Conservation (phyloP, 179 eudicot genomes). For the Beta lomatogona region DNA sequence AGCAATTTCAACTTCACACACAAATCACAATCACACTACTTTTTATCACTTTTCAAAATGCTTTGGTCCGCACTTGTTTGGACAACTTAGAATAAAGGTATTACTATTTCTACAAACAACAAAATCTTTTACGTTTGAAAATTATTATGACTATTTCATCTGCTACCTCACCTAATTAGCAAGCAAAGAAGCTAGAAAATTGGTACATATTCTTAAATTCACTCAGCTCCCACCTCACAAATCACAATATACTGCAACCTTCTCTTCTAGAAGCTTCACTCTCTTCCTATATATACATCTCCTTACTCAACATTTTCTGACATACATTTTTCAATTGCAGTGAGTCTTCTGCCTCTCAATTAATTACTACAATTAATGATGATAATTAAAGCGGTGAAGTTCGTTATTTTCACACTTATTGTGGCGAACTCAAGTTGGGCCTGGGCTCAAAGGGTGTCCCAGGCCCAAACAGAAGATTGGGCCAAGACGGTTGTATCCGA, state of each 20-base stretch:
- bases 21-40: background rate
- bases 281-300: constrained; percentile 18
- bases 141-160: background rate
- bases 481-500: constrained; percentile 39
- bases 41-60: background rate
- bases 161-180: constrained; percentile 10
- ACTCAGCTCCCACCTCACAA: background rate
- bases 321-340: background rate
- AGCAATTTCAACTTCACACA: background rate
- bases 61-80: background rate
- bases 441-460: background rate
- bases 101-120: background rate
- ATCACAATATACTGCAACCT: background rate
- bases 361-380: background rate
- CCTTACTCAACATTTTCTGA: background rate
- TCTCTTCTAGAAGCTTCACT: background rate
- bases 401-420: background rate
- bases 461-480: constrained; percentile 32
- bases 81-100: background rate
- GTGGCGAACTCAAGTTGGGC: constrained; percentile 4
- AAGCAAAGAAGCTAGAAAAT: background rate
- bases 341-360: background rate
- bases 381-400: background rate
- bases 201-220: background rate
- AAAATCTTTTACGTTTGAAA: constrained; percentile 12